Evolutionary conservation across 192 early-diverging fungal species (phyloP).

Genomic region (Gamsiella multidivaricata): DNA sequence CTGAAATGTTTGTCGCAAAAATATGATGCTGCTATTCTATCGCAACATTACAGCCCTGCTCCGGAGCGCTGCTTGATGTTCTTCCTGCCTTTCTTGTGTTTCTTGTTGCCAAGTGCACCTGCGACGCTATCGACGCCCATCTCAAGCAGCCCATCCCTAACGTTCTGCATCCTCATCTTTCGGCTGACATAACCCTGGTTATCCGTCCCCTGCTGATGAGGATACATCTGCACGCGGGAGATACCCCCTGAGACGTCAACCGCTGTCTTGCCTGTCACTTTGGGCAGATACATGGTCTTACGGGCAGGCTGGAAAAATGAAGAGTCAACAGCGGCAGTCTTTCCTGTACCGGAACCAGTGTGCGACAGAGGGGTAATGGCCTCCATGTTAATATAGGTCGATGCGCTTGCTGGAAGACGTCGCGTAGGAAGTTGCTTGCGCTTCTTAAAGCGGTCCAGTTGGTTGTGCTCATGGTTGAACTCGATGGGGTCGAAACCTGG

Average conservation of each 20-base stretch:
- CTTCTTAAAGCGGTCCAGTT: slow-evolving; percentile 65
- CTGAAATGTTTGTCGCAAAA: slow-evolving; percentile 62
- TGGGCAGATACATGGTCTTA: slow-evolving; percentile 42
- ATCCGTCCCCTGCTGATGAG: slow-evolving; percentile 63
- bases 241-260: slow-evolving; percentile 54
- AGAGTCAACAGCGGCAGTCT: slow-evolving; percentile 66
- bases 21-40: neutral
- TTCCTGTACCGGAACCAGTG: slow-evolving; percentile 45
- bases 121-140: slow-evolving; percentile 48
- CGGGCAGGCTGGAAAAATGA: slow-evolving; percentile 58
- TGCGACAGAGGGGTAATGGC: slow-evolving; percentile 59
- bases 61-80: slow-evolving; percentile 78
- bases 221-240: slow-evolving; percentile 69
- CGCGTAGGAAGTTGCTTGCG: slow-evolving; percentile 54
- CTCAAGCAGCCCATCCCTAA: slow-evolving; percentile 32
- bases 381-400: slow-evolving; percentile 64
- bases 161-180: slow-evolving; percentile 44
- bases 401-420: slow-evolving; percentile 58
- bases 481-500: slow-evolving; percentile 68
- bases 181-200: slow-evolving; percentile 58
- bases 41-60: slow-evolving; percentile 51
- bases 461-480: slow-evolving; percentile 91
- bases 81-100: slow-evolving; percentile 83
- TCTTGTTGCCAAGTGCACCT: slow-evolving; percentile 61
- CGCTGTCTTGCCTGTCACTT: slow-evolving; percentile 48